Conservation (phyloP, 2,329 filamentous ascomycete species). For the Colletotrichum navitas region DNA sequence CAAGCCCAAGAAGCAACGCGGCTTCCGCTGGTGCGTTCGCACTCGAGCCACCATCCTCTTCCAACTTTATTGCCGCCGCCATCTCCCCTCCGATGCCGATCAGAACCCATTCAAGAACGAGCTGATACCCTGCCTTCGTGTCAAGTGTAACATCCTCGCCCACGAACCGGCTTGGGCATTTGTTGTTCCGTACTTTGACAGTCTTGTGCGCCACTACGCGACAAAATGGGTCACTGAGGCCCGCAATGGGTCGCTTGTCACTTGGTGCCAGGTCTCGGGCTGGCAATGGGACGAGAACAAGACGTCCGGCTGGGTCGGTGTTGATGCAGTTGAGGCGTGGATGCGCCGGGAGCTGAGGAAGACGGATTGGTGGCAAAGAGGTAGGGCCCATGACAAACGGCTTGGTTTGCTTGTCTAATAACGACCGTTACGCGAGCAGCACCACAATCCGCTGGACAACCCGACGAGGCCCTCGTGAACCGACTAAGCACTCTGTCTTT, state of each 20-base stretch:
- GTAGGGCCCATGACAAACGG: not conserved
- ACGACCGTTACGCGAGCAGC: not conserved
- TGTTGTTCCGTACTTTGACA: conserved; percentile 3
- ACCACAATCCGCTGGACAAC: not conserved
- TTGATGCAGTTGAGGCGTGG: not conserved
- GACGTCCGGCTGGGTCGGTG: not conserved
- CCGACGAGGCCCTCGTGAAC: not conserved
- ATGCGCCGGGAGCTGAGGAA: conserved; percentile 4
- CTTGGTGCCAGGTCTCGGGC: not conserved
- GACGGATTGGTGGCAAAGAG: conserved; percentile 1
- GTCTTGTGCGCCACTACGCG: conserved; percentile 2
- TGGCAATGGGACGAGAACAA: not conserved
- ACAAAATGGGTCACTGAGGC: not conserved
- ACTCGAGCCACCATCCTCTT: not conserved
- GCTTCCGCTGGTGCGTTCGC: conserved; percentile 4
- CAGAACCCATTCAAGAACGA: not conserved
- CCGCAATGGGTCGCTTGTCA: not conserved
- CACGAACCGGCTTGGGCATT: conserved; percentile 9
- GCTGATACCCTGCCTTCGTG: conserved; percentile 4
- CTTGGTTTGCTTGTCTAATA: too few relatives aligned
- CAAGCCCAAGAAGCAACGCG: conserved; percentile 12
- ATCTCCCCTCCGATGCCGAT: not conserved
- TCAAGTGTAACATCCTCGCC: not conserved
- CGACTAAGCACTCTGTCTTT: not conserved
- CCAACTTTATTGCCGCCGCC: not conserved